phyloP scores from a whole-genome alignment of 176 grass and related monocot species.

The Carex myosuroides region DNA sequence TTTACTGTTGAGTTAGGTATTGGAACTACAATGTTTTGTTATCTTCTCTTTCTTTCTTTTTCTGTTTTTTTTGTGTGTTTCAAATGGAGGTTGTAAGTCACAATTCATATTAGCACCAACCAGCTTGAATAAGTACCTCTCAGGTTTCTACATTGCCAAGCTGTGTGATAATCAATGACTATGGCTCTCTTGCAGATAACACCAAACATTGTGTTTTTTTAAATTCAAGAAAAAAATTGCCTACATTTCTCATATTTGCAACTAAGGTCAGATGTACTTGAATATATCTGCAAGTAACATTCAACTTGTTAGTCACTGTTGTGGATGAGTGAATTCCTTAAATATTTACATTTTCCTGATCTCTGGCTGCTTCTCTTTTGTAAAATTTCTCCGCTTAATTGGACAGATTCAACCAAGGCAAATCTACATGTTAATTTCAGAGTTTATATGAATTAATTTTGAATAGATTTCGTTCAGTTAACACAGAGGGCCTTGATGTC shows the following conservation, averaged over 20 bases:
- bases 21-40: not conserved
- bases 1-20: not conserved
- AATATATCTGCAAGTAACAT: not conserved
- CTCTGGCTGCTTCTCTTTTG: not conserved
- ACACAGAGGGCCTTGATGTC: not conserved
- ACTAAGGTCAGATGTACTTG: not conserved
- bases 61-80: too few relatives aligned
- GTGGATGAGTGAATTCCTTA: not conserved
- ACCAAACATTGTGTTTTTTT: not conserved
- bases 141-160: not conserved
- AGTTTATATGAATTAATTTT: not conserved
- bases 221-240: not conserved
- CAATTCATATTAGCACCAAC: constrained; percentile 1
- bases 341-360: not conserved
- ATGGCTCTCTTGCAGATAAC: not conserved
- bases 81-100: not conserved
- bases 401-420: not conserved
- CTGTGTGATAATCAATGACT: not conserved
- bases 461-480: too few relatives aligned
- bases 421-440: not conserved
- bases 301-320: not conserved
- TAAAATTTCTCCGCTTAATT: not conserved
- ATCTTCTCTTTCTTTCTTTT: not conserved
- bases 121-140: not conserved
- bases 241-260: not conserved